Evolutionary conservation across 768 basidiomycete genomes (phyloP), one percentile per base, ranked within the genome.

Genomic region (Crepidotus variabilis): DNA sequence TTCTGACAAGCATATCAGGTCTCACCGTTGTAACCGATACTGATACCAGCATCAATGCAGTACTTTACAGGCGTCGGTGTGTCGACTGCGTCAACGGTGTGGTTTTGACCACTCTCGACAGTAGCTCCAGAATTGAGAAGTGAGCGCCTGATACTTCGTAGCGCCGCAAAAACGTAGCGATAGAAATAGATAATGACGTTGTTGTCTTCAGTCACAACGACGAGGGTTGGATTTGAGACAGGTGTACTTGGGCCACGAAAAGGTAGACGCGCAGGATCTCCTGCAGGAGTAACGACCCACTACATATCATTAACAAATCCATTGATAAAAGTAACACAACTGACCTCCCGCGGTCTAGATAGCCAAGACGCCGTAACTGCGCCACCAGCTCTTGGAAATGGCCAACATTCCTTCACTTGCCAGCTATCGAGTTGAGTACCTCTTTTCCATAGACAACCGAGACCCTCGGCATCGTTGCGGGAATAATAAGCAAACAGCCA

Each of bases 401-500:
- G 61, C 83, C 85, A 88, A 53, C 63, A 83, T 58, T 86, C 83
- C 50, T 76, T 76, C 24, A 86, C 69, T 3, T 53, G 67, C 86
- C 90, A 92, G 24, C 64, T 74, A 60, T 92, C 86, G 28, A 87
- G 69, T 58, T 83, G 82, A 10, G 72, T 56, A 2, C 78, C 84
- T 32, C 80, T 78, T 49, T 73, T 75, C 87, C 89, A 92, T 14
- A 90, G 60, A 64, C 88, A 88, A 11, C 78, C 83, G 45, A 81
- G 68, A 10, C 88, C 86, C 57, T 84, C 83, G 1, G 71, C 67
- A 22, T 77, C 78, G 28, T 72, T 72, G 39, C 84, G 76, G 10
- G 88, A 87, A 64, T 87, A 91, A 64, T 85, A 92, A 1, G 88
- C 88, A 63, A 90, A 28, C 28, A 28, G 65, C 83, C 80, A 87